Evolutionary conservation across 768 basidiomycete species (phyloP), one percentile per base, ranked within the genome.

Genomic region (Leccinum rimulosum): DNA sequence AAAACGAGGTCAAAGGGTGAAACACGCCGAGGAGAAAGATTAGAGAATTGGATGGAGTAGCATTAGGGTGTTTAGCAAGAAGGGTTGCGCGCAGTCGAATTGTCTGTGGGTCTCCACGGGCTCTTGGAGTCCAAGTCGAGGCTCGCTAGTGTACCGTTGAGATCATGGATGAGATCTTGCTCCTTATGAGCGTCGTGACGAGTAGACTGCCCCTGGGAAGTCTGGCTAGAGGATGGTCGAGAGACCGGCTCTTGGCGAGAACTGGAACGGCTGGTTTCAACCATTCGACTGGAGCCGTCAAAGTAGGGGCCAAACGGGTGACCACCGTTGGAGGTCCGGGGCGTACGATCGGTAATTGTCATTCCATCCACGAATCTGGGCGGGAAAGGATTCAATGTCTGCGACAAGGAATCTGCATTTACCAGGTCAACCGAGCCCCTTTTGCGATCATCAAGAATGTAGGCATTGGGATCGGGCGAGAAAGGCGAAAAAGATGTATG

Each of bases 121-220:
- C 58, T 68, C 57, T 68, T 71, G 59, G 73, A 64, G 66, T 86
- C 87, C 57, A 92, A 74, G 62, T 90, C 81, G 15, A 92, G 81
- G 69, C 85, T 89, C 35, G 90, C 88, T 40, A 93, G 78, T 30
- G 86, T 89, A 22, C 87, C 86, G 65, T 89, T 91, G 54, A 93
- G 72, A 71, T 91, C 89, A 40, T 83, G 82, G 63, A 92, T 80
- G 31, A 70, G 53, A 59, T 87, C 85, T 17, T 79, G 76, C 52
- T 83, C 83, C 59, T 75, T 69, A 50, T 63, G 63, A 53, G 61
- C 38, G 58, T 68, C 64, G 58, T 66, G 71, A 52, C 67, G 62
- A 43, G 54, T 61, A 30, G 59, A 62, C 6, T 56, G 64, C 36
- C 67, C 68, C 28, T 68, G 68, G 27, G 66, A 68, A 43, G 70